phyloP scores from a whole-genome alignment of 1,284 basidiomycete genomes.

The Ustilago esculenta region DNA sequence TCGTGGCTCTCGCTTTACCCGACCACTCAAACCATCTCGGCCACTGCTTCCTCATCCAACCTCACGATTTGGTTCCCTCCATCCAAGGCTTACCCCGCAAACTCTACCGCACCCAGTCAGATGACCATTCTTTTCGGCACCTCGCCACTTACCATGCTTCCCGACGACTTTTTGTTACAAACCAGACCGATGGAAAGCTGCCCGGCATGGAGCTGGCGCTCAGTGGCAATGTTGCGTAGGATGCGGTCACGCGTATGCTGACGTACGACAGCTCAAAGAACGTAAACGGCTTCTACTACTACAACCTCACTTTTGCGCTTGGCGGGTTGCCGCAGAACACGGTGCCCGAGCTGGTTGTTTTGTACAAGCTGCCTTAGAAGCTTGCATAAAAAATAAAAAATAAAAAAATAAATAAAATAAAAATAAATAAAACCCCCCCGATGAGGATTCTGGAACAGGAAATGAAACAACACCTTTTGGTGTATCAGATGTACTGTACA shows the following conservation, averaged over 20 bases:
- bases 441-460: too few species aligned
- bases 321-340: slow-evolving; percentile 16
- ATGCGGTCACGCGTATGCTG: slow-evolving; percentile 13
- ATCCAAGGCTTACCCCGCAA: slow-evolving; percentile 29
- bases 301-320: slow-evolving; percentile 40
- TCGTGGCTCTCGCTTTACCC: slow-evolving; percentile 38
- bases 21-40: slow-evolving; percentile 25
- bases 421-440: too few species aligned
- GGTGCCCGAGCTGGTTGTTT: slow-evolving; percentile 32
- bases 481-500: too few species aligned
- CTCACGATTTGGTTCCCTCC: slow-evolving; percentile 30
- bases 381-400: too few species aligned
- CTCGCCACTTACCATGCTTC: slow-evolving; percentile 11
- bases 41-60: slow-evolving; percentile 22
- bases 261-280: slow-evolving; percentile 32
- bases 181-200: slow-evolving; percentile 18
- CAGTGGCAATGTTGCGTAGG: slow-evolving; percentile 24
- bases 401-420: too few species aligned
- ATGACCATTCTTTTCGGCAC: slow-evolving; percentile 34
- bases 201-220: slow-evolving; percentile 20
- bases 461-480: too few species aligned
- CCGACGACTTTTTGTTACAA: slow-evolving; percentile 32
- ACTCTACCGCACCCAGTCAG: slow-evolving; percentile 27
- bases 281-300: slow-evolving; percentile 34
- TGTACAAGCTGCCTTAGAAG: slow-evolving; percentile 24